Base-by-base conservation (phyloP, 1,284 basidiomycete species). In the Somion occarium region DNA sequence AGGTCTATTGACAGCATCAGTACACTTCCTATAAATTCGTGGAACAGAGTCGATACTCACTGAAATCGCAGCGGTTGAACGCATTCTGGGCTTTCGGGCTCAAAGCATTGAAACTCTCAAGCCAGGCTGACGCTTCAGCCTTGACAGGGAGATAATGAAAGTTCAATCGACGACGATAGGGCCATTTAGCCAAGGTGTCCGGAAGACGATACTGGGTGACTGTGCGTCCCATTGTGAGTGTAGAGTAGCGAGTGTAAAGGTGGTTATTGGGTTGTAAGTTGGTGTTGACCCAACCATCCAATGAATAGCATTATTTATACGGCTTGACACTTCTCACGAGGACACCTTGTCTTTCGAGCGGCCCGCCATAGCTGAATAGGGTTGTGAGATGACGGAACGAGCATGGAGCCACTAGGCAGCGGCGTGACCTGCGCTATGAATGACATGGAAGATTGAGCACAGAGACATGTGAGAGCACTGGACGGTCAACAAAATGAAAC, bases 21-120 rank as follows among this genome's bases (percentile, higher is more conserved):
- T 34, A 42, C 18, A 37, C 20, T 41, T 4, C 5, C 39, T 3
- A 5, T 38, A 22, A 27, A 3, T 15, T 38, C 13, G 3, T n/a
- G 22, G 15, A 5, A 22, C 12, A 5, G 25, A 26, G 18, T n/a
- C n/a, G n/a, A n/a, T n/a, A 50, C 59, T 27, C 34, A 62, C 64
- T 54, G 47, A 62, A 60, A 38, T 64, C 53, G 34, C 58, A 59
- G 7, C 45, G 49, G 45, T 64, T 54, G 47, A 62, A 63, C 2
- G 56, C 54, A 19, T 38, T 42, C 26, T 62, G 61, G 0, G 51
- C 48, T n/a, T 51, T 46, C 2, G 56, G 49, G 13, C 46, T 43
- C 51, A 60, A 59, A 1, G 51, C 54, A 2, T 45, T 11, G 53
- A 60, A 61, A 34, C 48, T 56, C 49, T 48, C 50, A 46, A 54